phyloP scores from a whole-genome alignment of 768 basidiomycete species.

The Leccinum imitatum region DNA sequence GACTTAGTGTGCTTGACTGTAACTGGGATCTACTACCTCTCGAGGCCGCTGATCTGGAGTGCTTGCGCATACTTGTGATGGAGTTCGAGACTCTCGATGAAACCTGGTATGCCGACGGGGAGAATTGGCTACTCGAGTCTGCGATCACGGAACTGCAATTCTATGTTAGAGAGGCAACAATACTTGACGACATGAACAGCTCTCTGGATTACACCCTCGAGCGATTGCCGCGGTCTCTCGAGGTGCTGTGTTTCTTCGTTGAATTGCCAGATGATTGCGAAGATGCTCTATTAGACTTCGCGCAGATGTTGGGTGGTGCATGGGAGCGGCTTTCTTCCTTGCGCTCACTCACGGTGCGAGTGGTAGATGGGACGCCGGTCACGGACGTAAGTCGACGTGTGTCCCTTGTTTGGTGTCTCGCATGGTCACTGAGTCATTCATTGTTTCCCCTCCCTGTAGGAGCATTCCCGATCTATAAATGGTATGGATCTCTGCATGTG shows the following conservation, averaged over 20 bases:
- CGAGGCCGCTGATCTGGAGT: background rate
- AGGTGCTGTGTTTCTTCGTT: background rate
- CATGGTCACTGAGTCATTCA: background rate
- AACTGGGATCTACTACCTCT: too few relatives aligned
- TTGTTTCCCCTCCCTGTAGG: conserved; percentile 1
- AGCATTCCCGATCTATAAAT: background rate
- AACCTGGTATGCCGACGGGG: background rate
- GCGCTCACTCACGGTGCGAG: background rate
- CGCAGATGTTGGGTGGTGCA: background rate
- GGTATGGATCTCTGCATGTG: background rate
- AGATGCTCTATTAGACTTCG: background rate
- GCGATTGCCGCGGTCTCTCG: background rate
- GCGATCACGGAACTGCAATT: background rate
- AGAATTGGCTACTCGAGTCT: background rate
- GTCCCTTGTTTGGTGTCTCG: background rate
- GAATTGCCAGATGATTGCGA: background rate
- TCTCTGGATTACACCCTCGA: background rate
- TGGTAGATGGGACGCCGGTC: background rate
- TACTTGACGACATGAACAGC: background rate
- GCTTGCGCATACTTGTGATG: background rate
- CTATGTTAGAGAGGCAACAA: background rate
- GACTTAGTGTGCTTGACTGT: background rate
- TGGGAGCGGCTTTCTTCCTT: background rate
- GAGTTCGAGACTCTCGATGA: background rate
- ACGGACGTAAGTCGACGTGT: background rate